Base-by-base conservation (phyloP, 2,329 filamentous ascomycete species). In the Penicillium vulpinum region DNA sequence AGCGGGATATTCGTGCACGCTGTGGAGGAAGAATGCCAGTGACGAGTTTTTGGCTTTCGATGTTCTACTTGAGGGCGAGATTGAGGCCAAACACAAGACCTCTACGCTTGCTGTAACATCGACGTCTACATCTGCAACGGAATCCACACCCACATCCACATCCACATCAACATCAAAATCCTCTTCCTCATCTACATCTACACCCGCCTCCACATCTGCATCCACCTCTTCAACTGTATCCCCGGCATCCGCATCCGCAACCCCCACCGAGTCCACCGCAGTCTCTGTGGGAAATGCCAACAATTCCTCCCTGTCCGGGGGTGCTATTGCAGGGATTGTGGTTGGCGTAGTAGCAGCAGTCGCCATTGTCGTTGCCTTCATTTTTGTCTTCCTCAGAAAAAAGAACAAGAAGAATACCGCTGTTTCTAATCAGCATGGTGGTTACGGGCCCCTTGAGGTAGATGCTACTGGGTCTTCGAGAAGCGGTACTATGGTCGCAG, bases 281-380 rank as follows among this genome's bases (percentile, higher is more conserved):
- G 36, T 44, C 9, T 21, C 29, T 9, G 28, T 15, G 4, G 15
- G 4, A 5, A 31, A 38, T 5, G 35, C 60, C 21, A 15, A 24
- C 24, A 28, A 13, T 2, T 45, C 31, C 2, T 57, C 58, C 8
- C 18, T 61, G 5, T 59, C 60, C 5, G 56, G 51, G 1, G 56
- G 60, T 24, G 57, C 51, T 4, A 62, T 62, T 18, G 60, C 57
- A 9, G 60, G 60, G 5, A 38, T 60, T 6, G 60, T 58, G 22
- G 46, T 62, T 31, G 60, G 60, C 5, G 45, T 54, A 3, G 15
- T 62, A 13, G 57, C 57, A 5, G 59, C 16, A 1, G 29, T 59
- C 5, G n/a, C 22, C 1, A 51, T 59, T 1, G 38, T 62, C 5
- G 26, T 39, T 10, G 44, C 16, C 7, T 22, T 54, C 1, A 21